A percentile compares a stretch with the other conserved stretches of the same genome.
Conservation (phyloP, 495 filamentous ascomycete genomes). For the Evernia prunastri region DNA sequence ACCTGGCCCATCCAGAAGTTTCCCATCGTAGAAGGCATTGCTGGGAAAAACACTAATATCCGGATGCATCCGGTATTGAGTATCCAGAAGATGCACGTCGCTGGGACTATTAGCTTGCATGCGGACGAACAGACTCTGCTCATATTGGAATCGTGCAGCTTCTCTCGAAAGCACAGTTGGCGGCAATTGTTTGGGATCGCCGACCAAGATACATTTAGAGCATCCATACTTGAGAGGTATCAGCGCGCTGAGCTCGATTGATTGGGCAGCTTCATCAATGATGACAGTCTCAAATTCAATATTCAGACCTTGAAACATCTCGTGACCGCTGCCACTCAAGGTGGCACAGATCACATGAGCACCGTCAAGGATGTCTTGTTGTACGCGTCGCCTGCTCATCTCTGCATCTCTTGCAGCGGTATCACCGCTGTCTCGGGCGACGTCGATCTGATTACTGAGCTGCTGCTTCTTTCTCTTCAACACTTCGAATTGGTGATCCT, state of each 20-base stretch:
- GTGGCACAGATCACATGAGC: constrained; percentile 94
- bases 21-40: constrained; percentile 81
- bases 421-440: constrained; percentile 74
- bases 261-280: constrained; percentile 97
- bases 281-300: constrained; percentile 98
- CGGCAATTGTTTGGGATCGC: constrained; percentile 94
- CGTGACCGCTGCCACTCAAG: constrained; percentile 89
- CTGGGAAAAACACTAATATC: constrained; percentile 89
- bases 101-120: constrained; percentile 89
- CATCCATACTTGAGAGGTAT: constrained; percentile 98
- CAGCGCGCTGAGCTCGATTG: constrained; percentile 90
- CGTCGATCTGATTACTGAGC: constrained; percentile 75
- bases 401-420: constrained; percentile 72
- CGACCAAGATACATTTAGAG: constrained; percentile 92
- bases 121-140: constrained; percentile 94
- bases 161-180: constrained; percentile 92
- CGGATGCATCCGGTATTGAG: constrained; percentile 98
- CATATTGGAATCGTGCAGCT: constrained; percentile 88
- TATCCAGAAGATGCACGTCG: constrained; percentile 90
- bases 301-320: constrained; percentile 91
- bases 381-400: constrained; percentile 71
- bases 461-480: constrained; percentile 67
- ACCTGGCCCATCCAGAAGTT: constrained; percentile 71
- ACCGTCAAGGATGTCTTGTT: constrained; percentile 83
- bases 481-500: constrained; percentile 70